phyloP scores from a whole-genome alignment of 441 rosid species.

The Sinapis alba region DNA sequence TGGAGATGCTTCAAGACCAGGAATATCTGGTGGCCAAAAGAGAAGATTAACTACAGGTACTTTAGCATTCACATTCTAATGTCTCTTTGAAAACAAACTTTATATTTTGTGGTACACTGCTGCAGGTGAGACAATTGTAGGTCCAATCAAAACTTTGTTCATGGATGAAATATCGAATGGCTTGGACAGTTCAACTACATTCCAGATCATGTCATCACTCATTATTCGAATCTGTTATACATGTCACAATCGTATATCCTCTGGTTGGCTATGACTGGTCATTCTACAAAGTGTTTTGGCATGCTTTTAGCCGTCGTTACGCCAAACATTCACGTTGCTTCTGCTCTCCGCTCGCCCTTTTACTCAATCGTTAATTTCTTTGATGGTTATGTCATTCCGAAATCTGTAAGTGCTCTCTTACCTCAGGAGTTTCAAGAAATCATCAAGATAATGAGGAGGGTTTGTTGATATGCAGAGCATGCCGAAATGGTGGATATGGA shows the following conservation, averaged over 20 bases:
- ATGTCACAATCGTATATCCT: slow-evolving; percentile 51
- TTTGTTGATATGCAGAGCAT: slow-evolving; percentile 44
- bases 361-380: slow-evolving; percentile 55
- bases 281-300: slow-evolving; percentile 51
- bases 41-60: slow-evolving; percentile 69
- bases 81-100: not conserved
- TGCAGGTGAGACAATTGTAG: slow-evolving; percentile 46
- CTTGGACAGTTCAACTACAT: slow-evolving; percentile 52
- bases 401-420: slow-evolving; percentile 47
- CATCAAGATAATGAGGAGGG: not conserved
- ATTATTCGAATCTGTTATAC: slow-evolving; percentile 40
- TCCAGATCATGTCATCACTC: slow-evolving; percentile 47
- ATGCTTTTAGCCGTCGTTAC: slow-evolving; percentile 54
- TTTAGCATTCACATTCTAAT: not conserved
- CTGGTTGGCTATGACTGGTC: slow-evolving; percentile 51
- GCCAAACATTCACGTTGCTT: slow-evolving; percentile 48
- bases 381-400: slow-evolving; percentile 66
- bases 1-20: slow-evolving; percentile 58
- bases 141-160: slow-evolving; percentile 48
- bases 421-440: not conserved
- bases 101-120: not conserved
- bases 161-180: slow-evolving; percentile 57
- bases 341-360: slow-evolving; percentile 43
- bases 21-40: slow-evolving; percentile 75
- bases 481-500: slow-evolving; percentile 80